Evolutionary conservation across 176 grass and related monocot genomes (phyloP), one percentile per base, ranked within the genome.

Genomic region (Musa itinerans): DNA sequence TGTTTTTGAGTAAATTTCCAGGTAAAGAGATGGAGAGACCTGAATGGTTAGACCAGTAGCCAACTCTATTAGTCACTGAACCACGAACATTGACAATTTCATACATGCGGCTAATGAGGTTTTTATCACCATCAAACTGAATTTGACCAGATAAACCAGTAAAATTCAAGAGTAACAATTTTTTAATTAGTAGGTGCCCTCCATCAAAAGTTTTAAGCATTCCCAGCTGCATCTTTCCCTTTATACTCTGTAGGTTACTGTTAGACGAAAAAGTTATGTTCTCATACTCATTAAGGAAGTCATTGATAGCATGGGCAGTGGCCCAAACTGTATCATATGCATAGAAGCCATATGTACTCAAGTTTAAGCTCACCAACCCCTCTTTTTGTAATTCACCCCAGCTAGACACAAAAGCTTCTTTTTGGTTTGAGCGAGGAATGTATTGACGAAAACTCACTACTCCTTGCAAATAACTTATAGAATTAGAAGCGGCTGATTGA

Each of bases 281-380:
- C 49, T 69, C 68, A n/a, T 50, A 52, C 13, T 80, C 56, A 8
- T 53, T 64, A 26, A 80, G 78, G 49, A 80, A 80, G 21, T 80
- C 43, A 53, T 80, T 50, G 68, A 80, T 72, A 16, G 78, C 78
- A 63, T 73, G 43, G 27, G 78, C 78, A 64, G 51, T 21, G 2
- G 55, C 78, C 78, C 78, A 80, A 3, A 80, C 78, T 63, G 78
- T 72, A 52, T 80, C 78, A 73, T 80, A 80, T 63, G 69, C 78
- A 53, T 27, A 53, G 25, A 80, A 80, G 4, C 78, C 57, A 49
- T 80, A 80, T 23, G 56, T 20, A 52, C 63, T 80, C 51, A 80
- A 14, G 3, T 64, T 62, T 24, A 56, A 62, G n/a, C n/a, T 72
- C 29, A 73, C 54, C 54, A 23, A 19, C 21, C 78, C 78, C 15